phyloP scores from a whole-genome alignment of 805 yeast genomes.

The Trichomonascus vanleenenianus region DNA sequence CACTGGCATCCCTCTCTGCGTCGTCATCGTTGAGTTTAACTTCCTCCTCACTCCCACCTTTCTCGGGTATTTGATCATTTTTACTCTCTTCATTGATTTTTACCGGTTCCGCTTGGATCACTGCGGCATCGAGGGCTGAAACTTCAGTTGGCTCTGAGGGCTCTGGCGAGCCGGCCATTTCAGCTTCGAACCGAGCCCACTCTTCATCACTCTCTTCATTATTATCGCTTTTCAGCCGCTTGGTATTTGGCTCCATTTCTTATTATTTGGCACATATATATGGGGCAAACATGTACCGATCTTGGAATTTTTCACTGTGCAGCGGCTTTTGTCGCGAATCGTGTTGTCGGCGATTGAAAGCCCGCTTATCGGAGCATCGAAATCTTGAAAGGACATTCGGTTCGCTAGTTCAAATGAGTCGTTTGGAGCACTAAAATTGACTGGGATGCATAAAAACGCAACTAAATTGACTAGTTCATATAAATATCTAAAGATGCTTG shows the following conservation, averaged over 20 bases:
- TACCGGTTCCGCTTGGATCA: slow-evolving; percentile 3
- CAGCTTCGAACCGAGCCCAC: slow-evolving; percentile 9
- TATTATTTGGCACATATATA: neutral
- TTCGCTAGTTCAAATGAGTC: too few relatives aligned
- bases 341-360: neutral
- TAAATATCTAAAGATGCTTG: too few relatives aligned
- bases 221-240: neutral
- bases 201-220: slow-evolving; percentile 6
- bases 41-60: slow-evolving; percentile 8
- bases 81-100: neutral
- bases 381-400: neutral
- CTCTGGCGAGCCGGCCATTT: slow-evolving; percentile 2
- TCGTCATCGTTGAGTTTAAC: slow-evolving; percentile 10
- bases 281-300: too few relatives aligned
- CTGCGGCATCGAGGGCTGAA: neutral
- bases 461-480: too few relatives aligned
- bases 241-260: neutral
- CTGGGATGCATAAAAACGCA: too few relatives aligned
- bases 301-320: neutral
- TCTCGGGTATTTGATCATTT: slow-evolving; percentile 10
- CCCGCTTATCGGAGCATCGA: neutral
- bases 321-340: neutral
- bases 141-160: neutral
- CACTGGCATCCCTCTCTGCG: neutral
- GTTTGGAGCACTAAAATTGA: neutral